A percentile compares a stretch with the other conserved stretches of the same genome.
Conservation (phyloP, 768 basidiomycete genomes). For the Boletus coccyginus region DNA sequence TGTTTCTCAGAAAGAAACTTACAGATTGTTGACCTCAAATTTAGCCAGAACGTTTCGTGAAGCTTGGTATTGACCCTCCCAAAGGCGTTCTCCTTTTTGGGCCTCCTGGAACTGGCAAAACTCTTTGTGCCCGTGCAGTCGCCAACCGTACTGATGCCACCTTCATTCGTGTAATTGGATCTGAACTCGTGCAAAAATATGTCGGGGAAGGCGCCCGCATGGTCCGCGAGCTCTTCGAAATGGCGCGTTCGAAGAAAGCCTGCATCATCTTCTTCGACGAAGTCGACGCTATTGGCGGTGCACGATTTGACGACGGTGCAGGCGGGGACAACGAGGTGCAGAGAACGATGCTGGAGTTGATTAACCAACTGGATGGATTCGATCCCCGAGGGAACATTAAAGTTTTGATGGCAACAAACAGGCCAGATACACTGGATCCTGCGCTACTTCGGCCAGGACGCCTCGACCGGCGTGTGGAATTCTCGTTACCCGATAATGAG, state of each 20-base stretch:
- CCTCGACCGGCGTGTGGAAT: slow-evolving; percentile 95
- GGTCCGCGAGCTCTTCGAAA: slow-evolving; percentile 98
- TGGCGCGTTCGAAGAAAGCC: slow-evolving; percentile 98
- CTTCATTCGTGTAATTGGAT: slow-evolving; percentile 98
- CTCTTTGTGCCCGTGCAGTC: slow-evolving; percentile 95
- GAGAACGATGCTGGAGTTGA: slow-evolving; percentile 97
- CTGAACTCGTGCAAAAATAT: slow-evolving; percentile 99
- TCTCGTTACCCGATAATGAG: slow-evolving; percentile 91
- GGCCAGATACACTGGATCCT: slow-evolving; percentile 97
- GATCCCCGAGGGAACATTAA: slow-evolving; percentile 99
- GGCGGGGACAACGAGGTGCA: slow-evolving; percentile 99
- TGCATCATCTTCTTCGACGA: slow-evolving; percentile 99
- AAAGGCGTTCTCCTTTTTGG: slow-evolving; percentile 97
- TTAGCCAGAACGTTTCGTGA: slow-evolving; percentile 98
- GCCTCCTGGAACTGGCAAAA: slow-evolving; percentile 98
- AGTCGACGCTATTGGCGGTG: slow-evolving; percentile 97
- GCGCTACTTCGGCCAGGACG: slow-evolving; percentile 94
- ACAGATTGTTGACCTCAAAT: slow-evolving; percentile 16
- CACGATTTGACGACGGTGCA: slow-evolving; percentile 96
- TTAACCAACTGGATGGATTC: slow-evolving; percentile 98
- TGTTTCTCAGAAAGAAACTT: slow-evolving; percentile 26
- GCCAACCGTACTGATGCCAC: slow-evolving; percentile 99
- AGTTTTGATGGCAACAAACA: slow-evolving; percentile 99
- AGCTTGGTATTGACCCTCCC: slow-evolving; percentile 97
- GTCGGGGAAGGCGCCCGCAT: slow-evolving; percentile 98